A percentile compares a stretch with the other conserved stretches of the same genome.
Conservation (phyloP, 2,329 filamentous ascomycete genomes). For the Arthroderma uncinatum region DNA sequence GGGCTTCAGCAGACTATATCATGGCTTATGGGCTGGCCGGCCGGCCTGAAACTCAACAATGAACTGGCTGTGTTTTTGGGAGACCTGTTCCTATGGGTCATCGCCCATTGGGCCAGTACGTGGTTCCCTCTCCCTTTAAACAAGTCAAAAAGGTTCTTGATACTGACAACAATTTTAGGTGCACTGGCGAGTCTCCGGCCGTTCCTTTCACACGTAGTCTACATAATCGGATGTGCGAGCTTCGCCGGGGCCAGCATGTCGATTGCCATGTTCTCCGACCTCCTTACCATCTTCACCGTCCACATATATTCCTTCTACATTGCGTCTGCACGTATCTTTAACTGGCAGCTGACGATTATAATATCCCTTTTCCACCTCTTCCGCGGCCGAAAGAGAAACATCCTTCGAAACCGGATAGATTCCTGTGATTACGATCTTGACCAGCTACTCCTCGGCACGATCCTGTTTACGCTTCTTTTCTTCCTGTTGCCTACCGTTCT, state of each 20-base stretch:
- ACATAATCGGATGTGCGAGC: constrained; percentile 84
- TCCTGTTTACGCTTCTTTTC: constrained; percentile 88
- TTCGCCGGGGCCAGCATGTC: constrained; percentile 96
- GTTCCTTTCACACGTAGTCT: constrained; percentile 72
- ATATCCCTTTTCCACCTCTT: constrained; percentile 98
- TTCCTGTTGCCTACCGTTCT: constrained; percentile 90
- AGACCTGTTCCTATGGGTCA: constrained; percentile 94
- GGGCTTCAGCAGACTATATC: constrained; percentile 78
- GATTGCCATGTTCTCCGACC: constrained; percentile 86
- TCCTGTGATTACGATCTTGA: constrained; percentile 98
- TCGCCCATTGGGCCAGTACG: constrained; percentile 89
- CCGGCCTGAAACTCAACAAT: constrained; percentile 86
- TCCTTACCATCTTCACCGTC: constrained; percentile 79
- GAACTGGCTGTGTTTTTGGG: constrained; percentile 90
- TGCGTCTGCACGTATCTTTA: constrained; percentile 89
- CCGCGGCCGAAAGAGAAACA: constrained; percentile 93
- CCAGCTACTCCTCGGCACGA: constrained; percentile 89
- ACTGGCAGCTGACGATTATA: constrained; percentile 96
- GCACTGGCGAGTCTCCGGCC: constrained; percentile 70
- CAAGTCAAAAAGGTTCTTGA: too few relatives aligned
- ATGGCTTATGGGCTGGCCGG: constrained; percentile 94
- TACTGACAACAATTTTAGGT: constrained; percentile 34
- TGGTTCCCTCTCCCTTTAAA: too few relatives aligned
- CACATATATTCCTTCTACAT: constrained; percentile 99
- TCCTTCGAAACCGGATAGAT: constrained; percentile 92